These are phyloP conservation scores for Paecilomyces sp. DNA, from an alignment of 2,329 filamentous ascomycete species.

Conservation along the genomic window DNA sequence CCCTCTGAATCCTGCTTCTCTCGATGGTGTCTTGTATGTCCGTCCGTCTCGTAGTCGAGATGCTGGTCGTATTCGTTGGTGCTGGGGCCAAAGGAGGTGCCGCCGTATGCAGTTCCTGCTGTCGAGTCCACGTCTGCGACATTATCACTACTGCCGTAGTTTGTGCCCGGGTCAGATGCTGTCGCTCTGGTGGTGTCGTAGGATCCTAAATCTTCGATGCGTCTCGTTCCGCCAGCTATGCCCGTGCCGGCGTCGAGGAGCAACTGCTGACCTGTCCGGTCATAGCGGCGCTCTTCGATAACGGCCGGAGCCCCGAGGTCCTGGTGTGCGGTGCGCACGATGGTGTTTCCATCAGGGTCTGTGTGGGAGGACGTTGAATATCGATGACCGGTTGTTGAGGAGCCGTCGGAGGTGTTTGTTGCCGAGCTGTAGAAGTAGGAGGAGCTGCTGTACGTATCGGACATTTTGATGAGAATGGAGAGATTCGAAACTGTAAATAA, in stretches of 20 bases:
- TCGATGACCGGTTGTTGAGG: conserved; percentile 22
- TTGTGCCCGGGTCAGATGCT: conserved; percentile 4
- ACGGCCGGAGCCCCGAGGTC: conserved; percentile 26
- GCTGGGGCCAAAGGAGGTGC: conserved; percentile 4
- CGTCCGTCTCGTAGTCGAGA: conserved; percentile 21
- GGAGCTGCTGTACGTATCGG: conserved; percentile 21
- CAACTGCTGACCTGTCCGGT: conserved; percentile 24
- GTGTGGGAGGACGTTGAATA: conserved; percentile 25
- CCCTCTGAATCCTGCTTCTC: conserved; percentile 22
- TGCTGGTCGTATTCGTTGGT: conserved; percentile 25
- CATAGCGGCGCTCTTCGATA: conserved; percentile 26
- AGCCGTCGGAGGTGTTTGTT: conserved; percentile 17
- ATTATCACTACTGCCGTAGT: conserved; percentile 3
- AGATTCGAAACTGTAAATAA: background rate
- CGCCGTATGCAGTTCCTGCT: conserved; percentile 5
- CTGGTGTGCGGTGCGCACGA: conserved; percentile 26
- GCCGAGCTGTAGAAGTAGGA: conserved; percentile 27
- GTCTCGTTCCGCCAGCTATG: conserved; percentile 15
- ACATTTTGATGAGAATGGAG: background rate
- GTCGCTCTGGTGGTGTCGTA: conserved; percentile 8
- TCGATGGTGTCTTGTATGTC: conserved; percentile 20
- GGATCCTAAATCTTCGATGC: conserved; percentile 21
- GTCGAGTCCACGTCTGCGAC: background rate
- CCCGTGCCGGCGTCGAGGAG: conserved; percentile 8
- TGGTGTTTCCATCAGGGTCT: conserved; percentile 22